These are phyloP conservation scores for Camelina hispida DNA, from an alignment of 345 rosid species.

Conservation along the genomic window DNA sequence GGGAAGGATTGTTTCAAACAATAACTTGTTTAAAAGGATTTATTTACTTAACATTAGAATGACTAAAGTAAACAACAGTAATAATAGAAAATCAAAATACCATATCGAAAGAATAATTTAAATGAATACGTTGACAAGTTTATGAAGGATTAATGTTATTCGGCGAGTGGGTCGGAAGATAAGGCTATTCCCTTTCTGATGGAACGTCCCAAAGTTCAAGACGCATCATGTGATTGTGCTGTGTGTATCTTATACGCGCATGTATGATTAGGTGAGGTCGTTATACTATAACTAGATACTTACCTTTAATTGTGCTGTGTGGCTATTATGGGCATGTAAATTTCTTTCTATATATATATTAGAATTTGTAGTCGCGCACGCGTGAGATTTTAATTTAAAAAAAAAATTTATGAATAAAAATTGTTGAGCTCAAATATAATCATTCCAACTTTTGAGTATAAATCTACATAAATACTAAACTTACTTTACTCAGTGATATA, in stretches of 20 bases:
- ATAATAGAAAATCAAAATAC: neutral
- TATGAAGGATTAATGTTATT: constrained; percentile 6
- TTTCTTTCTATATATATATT: neutral
- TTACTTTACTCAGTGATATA: too few relatives aligned
- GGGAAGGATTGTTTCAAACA: too few relatives aligned
- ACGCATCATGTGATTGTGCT: constrained; percentile 29
- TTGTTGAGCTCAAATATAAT: too few relatives aligned
- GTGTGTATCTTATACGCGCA: neutral
- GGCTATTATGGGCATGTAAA: neutral
- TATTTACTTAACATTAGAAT: neutral
- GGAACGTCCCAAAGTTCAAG: constrained; percentile 28
- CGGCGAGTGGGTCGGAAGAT: constrained; percentile 18
- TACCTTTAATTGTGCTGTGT: neutral
- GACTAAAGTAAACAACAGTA: neutral
- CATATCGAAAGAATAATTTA: neutral
- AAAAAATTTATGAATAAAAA: too few relatives aligned
- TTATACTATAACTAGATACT: neutral
- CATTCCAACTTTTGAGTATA: too few relatives aligned
- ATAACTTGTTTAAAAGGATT: neutral
- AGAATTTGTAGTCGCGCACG: too few relatives aligned
- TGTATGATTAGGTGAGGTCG: constrained; percentile 6
- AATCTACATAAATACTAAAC: too few relatives aligned
- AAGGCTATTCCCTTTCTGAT: neutral
- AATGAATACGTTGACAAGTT: neutral
- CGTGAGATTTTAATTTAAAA: too few relatives aligned